Base-by-base conservation (phyloP, 495 filamentous ascomycete genomes). In the Rhypophila decipiens region DNA sequence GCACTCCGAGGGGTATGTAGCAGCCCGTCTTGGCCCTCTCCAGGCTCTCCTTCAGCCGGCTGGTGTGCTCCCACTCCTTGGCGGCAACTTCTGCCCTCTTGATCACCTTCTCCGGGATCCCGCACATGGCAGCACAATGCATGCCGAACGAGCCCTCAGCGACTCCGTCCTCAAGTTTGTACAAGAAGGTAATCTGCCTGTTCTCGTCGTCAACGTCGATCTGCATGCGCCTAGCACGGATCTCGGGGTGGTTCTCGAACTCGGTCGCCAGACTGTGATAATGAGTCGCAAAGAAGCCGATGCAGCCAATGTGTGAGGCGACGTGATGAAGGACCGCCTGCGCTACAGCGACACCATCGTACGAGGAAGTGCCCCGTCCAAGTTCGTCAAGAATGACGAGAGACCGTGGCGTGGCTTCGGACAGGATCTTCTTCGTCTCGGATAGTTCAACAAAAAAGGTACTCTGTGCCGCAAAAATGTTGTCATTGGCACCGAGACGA, bases 101-200 rank as follows among this genome's bases (percentile, higher is more conserved):
- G 37, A 99, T 86, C 24, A 99, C 85, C 57, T 81, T 83, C 35
- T 67, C 71, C 0, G 90, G 75, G 38, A 99, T 96, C 1, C 94
- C 94, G 51, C 94, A 99, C 93, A 97, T 99, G 29, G 86, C 80
- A 2, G 94, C 94, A 62, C 94, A 99, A 64, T 97, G 94, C 94
- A 99, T 99, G 54, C 94, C 94, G 67, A 96, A 97, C 56, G 87
- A 93, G 1, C 94, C 94, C 68, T 97, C 94, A 2, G 94, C 94
- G 33, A 99, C 90, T 7, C 94, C 94, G 18, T 86, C 78, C 67
- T 97, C 94, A 0, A 99, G 76, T 58, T 91, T 93, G 65, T 99
- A 99, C 46, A 99, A 65, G 68, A 97, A 99, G 0, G 93, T 96
- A 23, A 99, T 80, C 12, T 84, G 78, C 22, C 86, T 74, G 39